A percentile compares a stretch with the other conserved stretches of the same genome.
These are phyloP conservation scores for Farysia itapuensis DNA, from an alignment of 1,284 basidiomycete genomes.

Conservation along the genomic window DNA sequence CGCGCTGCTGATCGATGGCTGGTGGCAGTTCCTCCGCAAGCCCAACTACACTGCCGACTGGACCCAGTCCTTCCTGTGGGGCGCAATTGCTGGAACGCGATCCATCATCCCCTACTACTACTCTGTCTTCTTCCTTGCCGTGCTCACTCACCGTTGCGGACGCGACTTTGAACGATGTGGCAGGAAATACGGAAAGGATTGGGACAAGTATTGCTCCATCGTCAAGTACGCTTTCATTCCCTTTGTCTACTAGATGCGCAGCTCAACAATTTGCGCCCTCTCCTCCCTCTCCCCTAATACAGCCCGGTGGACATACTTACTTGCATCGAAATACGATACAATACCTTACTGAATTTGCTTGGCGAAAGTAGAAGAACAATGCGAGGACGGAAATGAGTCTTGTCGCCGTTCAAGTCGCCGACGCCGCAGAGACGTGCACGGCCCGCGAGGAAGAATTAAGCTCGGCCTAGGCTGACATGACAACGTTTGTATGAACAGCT, in stretches of 20 bases:
- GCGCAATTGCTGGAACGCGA: conserved; percentile 76
- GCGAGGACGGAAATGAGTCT: too few species aligned
- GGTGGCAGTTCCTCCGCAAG: conserved; percentile 72
- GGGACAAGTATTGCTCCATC: conserved; percentile 60
- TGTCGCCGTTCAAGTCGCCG: too few species aligned
- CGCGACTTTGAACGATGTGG: conserved; percentile 68
- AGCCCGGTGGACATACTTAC: too few species aligned
- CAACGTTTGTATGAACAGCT: too few species aligned
- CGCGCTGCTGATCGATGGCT: conserved; percentile 78
- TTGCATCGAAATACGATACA: too few species aligned
- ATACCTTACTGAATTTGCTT: too few species aligned
- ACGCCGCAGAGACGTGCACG: too few species aligned
- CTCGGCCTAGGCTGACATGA: too few species aligned
- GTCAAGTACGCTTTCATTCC: conserved; percentile 91
- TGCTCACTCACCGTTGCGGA: conserved; percentile 54
- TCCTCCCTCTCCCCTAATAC: conserved; percentile 2
- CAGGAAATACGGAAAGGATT: conserved; percentile 68
- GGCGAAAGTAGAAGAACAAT: too few species aligned
- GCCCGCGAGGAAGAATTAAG: too few species aligned
- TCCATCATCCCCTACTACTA: conserved; percentile 90
- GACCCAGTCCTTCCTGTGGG: conserved; percentile 79
- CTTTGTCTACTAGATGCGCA: conserved; percentile 63
- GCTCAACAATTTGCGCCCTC: not conserved
- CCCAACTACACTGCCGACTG: conserved; percentile 70
- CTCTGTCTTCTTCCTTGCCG: conserved; percentile 51